Evolutionary conservation across 441 rosid genomes (phyloP).

Genomic region (Brassica balearica): DNA sequence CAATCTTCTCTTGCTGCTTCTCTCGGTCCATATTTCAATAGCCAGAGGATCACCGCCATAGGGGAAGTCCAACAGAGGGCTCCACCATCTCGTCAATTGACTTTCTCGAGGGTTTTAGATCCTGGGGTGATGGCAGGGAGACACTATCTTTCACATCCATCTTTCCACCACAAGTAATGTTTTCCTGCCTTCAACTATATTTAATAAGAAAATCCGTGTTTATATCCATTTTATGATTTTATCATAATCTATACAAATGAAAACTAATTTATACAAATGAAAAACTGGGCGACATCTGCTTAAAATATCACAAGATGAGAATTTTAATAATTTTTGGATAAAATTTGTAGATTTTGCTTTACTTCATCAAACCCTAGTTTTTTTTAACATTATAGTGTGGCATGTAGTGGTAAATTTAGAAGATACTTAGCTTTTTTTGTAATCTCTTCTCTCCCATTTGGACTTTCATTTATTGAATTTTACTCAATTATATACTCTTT

Average conservation of each 20-base stretch:
- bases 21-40: not conserved
- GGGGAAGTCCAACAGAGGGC: constrained; percentile 2
- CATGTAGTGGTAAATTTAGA: not conserved
- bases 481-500: not conserved
- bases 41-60: not conserved
- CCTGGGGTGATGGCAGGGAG: constrained; percentile 16
- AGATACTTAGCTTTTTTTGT: not conserved
- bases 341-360: not conserved
- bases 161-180: not conserved
- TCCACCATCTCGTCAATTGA: not conserved
- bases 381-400: not conserved
- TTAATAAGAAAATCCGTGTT: not conserved
- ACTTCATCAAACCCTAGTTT: not conserved
- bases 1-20: not conserved
- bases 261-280: not conserved
- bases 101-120: not conserved
- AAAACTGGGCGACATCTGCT: not conserved
- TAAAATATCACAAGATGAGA: not conserved
- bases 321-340: not conserved
- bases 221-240: not conserved
- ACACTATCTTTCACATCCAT: not conserved
- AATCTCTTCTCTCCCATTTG: not conserved
- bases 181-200: not conserved
- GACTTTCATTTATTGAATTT: not conserved
- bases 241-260: not conserved